Evolutionary conservation across 176 grass and related monocot genomes (phyloP), one percentile per base, ranked within the genome.

Genomic region (Zizania latifolia): DNA sequence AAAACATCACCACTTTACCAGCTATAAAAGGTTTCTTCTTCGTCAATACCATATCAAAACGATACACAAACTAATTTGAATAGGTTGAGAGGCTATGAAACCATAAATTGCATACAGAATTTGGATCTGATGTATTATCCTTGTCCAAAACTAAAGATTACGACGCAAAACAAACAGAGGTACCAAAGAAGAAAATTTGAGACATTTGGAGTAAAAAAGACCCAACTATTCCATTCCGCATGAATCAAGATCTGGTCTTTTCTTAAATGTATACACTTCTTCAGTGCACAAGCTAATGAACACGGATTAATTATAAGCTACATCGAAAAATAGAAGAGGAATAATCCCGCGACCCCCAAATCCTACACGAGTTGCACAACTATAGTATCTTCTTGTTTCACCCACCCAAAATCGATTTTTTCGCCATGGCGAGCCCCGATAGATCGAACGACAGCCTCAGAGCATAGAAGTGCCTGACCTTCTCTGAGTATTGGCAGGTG

Each of bases 401-500:
- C 71, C 69, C 30, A 68, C 22, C 33, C 27, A 66, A 90, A 78
- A 82, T 79, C 78, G 19, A 39, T 36, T 43, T 26, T 12, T 19
- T 1, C 29, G 44, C 48, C 2, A 53, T 8, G 48, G n/a, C 4
- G 48, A 53, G 48, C 19, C 48, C 48, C 48, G 22, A n/a, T n/a
- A 53, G 48, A 53, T 53, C 48, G 48, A 53, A 53, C 2, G 6
- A 7, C 3, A 37, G 19, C n/a, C 0, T 15, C 17, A 57, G 33
- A 59, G 19, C 62, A 28, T 31, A 58, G 32, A 51, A 76, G 40
- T 7, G 8, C 17, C 14, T 29, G 4, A 99, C 92, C 96, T 95
- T 95, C 63, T 99, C 92, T 17, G 87, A 95, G 64, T 99, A 92
- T 67, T 89, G 92, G 76, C 96, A 99, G 24, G 85, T 82, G 44